Conservation (phyloP, 2,329 filamentous ascomycete species). For the Emergomyces pasteurianus region DNA sequence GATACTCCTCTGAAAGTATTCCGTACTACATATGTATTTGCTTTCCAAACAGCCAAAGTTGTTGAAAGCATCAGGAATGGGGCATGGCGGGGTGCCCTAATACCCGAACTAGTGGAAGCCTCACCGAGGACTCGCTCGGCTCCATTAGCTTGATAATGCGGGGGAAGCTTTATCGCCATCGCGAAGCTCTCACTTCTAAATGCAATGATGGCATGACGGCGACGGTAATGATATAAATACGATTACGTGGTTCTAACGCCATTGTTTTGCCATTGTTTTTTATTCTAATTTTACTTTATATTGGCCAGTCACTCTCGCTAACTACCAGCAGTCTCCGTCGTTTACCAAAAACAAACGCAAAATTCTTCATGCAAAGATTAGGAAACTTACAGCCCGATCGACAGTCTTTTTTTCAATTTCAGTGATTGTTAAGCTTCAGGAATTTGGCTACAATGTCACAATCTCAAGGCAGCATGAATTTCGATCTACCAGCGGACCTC, state of each 20-base stretch:
- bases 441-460: neutral
- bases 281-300: neutral
- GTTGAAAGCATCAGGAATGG: neutral
- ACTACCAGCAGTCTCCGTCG: neutral
- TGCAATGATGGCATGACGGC: neutral
- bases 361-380: neutral
- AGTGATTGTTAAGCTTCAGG: neutral
- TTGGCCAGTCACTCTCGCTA: too few species aligned
- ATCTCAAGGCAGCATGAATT: constrained; percentile 35
- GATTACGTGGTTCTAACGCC: neutral
- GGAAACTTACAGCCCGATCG: neutral
- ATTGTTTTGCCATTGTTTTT: neutral
- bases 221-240: neutral
- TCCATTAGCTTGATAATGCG: neutral
- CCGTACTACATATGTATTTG: neutral
- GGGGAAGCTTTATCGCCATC: neutral
- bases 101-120: neutral
- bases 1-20: neutral
- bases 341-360: neutral
- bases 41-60: neutral
- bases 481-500: constrained; percentile 43
- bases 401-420: neutral
- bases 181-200: neutral
- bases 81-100: neutral
- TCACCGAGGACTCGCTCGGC: neutral